Base-by-base conservation (phyloP, 495 filamentous ascomycete genomes). In the Astrocystis sublimbata region DNA sequence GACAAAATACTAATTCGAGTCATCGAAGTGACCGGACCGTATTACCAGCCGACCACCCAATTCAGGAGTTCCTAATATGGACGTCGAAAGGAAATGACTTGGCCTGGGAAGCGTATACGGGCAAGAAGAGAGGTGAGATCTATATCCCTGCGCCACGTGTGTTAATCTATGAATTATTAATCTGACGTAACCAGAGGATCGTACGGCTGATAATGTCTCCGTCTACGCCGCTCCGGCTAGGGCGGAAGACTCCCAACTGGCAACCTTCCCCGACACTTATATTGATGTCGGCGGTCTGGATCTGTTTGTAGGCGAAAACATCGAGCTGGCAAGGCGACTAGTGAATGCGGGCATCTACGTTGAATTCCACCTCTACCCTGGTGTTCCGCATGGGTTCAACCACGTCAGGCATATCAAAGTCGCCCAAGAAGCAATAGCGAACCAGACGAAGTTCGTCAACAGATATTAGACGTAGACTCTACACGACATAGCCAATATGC, bases 301-400 rank as follows among this genome's bases (percentile, higher is more conserved):
- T 57, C 24, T 78, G 15, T 81, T 84, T 60, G 67, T 73, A 7
- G 78, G 81, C 40, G 78, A 83, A 65, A 61, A 64, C 46, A 36
- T 81, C 3, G 72, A 61, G 7, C 83, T 73, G 67, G 81, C 75
- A 15, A 61, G 61, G 8, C 61, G 30, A 42, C 54, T 84, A 36
- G 74, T 72, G 58, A 64, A 41, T 52, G 65, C 62, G 19, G 78
- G 75, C 24, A 75, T 79, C 3, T 62, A 71, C 3, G 74, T 78
- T 1, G 81, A 86, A 63, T 68, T 85, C 23, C 80, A 83, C 66
- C 66, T 85, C 31, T 85, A 79, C 67, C 71, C 76, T 0, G 83
- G 82, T 0, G 71, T 75, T 9, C 78, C 73, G 36, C 82, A 84
- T 69, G 77, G 69, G 0, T 84, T 78, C 62, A 79, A 83, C 31